These are phyloP conservation scores for Pigoraptor vietnamica DNA, from an alignment of 78 protist species.

Conservation along the genomic window DNA sequence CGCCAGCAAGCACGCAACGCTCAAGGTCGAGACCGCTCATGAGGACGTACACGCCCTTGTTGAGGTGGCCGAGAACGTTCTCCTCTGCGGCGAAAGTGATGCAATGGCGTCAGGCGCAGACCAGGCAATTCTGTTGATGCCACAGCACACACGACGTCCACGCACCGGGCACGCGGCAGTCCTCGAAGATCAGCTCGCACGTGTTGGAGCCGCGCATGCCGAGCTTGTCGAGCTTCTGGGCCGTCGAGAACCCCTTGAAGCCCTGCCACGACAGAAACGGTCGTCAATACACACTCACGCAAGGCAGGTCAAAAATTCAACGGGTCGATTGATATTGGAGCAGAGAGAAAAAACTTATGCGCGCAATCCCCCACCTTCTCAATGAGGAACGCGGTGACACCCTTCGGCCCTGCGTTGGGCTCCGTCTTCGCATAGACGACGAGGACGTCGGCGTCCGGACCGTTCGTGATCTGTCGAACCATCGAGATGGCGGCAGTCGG, in stretches of 20 bases:
- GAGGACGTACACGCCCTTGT: conserved; percentile 77
- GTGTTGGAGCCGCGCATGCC: conserved; percentile 95
- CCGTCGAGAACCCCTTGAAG: conserved; percentile 78
- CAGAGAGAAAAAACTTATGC: too few relatives aligned
- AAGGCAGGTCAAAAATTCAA: not conserved
- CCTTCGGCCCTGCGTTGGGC: conserved; percentile 55
- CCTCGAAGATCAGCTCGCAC: conserved; percentile 61
- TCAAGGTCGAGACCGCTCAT: conserved; percentile 90
- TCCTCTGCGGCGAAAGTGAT: conserved; percentile 68
- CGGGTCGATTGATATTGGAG: too few relatives aligned
- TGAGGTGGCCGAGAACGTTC: conserved; percentile 68
- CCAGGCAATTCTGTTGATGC: not conserved
- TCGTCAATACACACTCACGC: too few relatives aligned
- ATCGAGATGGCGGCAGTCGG: not conserved
- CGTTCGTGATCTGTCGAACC: conserved; percentile 67
- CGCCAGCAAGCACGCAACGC: conserved; percentile 83
- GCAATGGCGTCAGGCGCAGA: conserved; percentile 33
- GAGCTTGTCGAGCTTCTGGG: conserved; percentile 86
- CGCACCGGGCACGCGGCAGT: conserved; percentile 20
- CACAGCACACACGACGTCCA: not conserved
- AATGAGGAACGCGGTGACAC: conserved; percentile 90
- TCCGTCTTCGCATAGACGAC: conserved; percentile 86
- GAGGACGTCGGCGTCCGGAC: conserved; percentile 80
- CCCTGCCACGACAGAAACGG: conserved; percentile 61
- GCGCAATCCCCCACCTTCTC: conserved; percentile 44